Conservation (phyloP, 2,329 filamentous ascomycete species). For the Aotearoamyces nothofagi region DNA sequence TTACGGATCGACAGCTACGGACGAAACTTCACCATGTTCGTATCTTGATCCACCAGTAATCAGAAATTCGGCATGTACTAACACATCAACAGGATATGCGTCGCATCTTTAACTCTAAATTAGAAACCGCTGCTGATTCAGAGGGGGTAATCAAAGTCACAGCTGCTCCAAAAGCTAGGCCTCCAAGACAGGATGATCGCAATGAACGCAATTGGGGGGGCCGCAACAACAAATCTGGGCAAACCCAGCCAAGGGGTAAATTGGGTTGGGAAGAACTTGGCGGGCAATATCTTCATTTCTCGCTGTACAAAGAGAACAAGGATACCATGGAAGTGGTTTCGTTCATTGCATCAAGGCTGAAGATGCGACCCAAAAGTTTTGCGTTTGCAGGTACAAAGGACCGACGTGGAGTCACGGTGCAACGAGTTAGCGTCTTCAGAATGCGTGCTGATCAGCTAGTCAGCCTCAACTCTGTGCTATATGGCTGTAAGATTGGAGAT, state of each 20-base stretch:
- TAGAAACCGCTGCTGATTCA: slow-evolving; percentile 45
- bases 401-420: slow-evolving; percentile 51
- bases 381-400: slow-evolving; percentile 63
- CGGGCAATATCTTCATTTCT: slow-evolving; percentile 59
- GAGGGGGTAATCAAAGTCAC: slow-evolving; percentile 43
- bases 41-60: no score
- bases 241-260: slow-evolving; percentile 20
- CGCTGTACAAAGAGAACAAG: slow-evolving; percentile 63
- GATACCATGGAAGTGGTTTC: slow-evolving; percentile 62
- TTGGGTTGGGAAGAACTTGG: slow-evolving; percentile 49
- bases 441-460: slow-evolving; percentile 48
- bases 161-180: slow-evolving; percentile 23
- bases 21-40: slow-evolving; percentile 48
- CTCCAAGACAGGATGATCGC: slow-evolving; percentile 6
- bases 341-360: slow-evolving; percentile 41
- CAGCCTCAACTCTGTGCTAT: slow-evolving; percentile 43
- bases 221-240: slow-evolving; percentile 7
- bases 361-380: slow-evolving; percentile 42
- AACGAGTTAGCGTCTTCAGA: slow-evolving; percentile 46
- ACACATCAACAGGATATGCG: slow-evolving; percentile 30
- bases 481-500: slow-evolving; percentile 56
- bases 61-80: no score
- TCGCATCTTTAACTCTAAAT: slow-evolving; percentile 43
- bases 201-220: slow-evolving; percentile 8
- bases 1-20: slow-evolving; percentile 44